Evolutionary conservation across 306 rosid species (phyloP).

Genomic region (Sophora flavescens): DNA sequence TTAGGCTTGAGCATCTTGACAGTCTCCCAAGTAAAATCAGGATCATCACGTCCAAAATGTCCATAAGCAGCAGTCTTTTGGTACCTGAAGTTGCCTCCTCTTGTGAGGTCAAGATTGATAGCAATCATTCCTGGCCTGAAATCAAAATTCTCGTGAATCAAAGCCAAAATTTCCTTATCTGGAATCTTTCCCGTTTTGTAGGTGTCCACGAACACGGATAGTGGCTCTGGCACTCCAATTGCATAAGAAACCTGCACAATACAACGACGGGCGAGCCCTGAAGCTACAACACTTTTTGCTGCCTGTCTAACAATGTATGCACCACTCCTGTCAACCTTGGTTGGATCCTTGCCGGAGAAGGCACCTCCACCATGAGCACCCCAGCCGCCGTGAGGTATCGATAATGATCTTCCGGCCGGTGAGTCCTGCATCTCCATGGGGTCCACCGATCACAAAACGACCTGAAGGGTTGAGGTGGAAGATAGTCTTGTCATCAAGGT

Average conservation of each 20-base stretch:
- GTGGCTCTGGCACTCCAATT: constrained; percentile 80
- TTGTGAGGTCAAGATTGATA: constrained; percentile 70
- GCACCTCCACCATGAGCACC: constrained; percentile 96
- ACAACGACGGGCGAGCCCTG: constrained; percentile 81
- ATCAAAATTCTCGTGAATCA: constrained; percentile 75
- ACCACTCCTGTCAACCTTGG: constrained; percentile 85
- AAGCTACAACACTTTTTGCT: constrained; percentile 83
- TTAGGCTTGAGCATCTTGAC: constrained; percentile 75
- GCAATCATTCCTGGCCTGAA: constrained; percentile 87
- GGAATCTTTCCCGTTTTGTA: constrained; percentile 76
- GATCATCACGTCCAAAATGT: constrained; percentile 81
- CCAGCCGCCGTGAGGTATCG: constrained; percentile 86
- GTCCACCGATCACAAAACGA: constrained; percentile 84
- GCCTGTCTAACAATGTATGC: constrained; percentile 85
- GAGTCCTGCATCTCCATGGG: constrained; percentile 89
- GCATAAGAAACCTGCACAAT: constrained; percentile 89
- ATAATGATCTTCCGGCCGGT: constrained; percentile 86
- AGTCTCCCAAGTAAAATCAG: constrained; percentile 85
- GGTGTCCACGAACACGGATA: constrained; percentile 74
- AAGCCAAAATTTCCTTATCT: constrained; percentile 65
- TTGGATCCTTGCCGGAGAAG: constrained; percentile 86
- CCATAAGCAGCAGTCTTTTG: constrained; percentile 90
- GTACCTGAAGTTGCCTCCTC: constrained; percentile 82
- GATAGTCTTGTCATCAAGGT: constrained; percentile 80
- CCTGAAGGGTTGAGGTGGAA: constrained; percentile 86